A percentile compares a stretch with the other conserved stretches of the same genome.
phyloP scores from a whole-genome alignment of 176 grass and related monocot genomes.

The Chloris gayana region DNA sequence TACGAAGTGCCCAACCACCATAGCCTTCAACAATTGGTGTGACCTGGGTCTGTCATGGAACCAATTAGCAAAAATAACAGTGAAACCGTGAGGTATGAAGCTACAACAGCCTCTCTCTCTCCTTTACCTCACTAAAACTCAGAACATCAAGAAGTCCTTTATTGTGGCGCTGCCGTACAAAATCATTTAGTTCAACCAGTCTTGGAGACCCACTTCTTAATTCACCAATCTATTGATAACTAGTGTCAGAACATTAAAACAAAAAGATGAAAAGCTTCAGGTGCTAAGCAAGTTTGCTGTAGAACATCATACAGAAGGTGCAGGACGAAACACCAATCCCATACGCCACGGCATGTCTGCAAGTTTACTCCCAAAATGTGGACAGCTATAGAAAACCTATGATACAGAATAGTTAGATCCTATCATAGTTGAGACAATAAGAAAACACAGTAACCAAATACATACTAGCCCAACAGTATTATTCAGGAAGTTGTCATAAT shows the following conservation, averaged over 20 bases:
- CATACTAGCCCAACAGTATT: conserved; percentile 91
- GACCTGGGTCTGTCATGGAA: conserved; percentile 74
- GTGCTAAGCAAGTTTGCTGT: conserved; percentile 17
- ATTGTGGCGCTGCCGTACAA: conserved; percentile 67
- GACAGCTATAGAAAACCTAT: conserved; percentile 97
- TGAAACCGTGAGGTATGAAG: not conserved
- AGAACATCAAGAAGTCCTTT: conserved; percentile 86
- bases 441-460: conserved; percentile 22
- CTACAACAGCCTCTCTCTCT: not conserved
- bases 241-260: conserved; percentile 21
- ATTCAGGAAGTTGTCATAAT: conserved; percentile 72
- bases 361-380: conserved; percentile 98
- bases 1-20: conserved; percentile 90
- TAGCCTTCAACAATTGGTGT: conserved; percentile 99
- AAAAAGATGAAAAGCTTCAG: not conserved
- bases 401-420: conserved; percentile 41
- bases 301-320: conserved; percentile 71
- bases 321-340: conserved; percentile 92
- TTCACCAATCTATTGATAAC: conserved; percentile 75
- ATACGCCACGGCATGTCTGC: conserved; percentile 99
- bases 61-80: conserved; percentile 38
- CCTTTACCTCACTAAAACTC: conserved; percentile 94
- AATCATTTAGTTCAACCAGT: conserved; percentile 89
- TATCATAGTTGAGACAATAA: conserved; percentile 11
- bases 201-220: conserved; percentile 93